Evolutionary conservation across 1,284 basidiomycete genomes (phyloP).

Genomic region (Malassezia sympodialis): DNA sequence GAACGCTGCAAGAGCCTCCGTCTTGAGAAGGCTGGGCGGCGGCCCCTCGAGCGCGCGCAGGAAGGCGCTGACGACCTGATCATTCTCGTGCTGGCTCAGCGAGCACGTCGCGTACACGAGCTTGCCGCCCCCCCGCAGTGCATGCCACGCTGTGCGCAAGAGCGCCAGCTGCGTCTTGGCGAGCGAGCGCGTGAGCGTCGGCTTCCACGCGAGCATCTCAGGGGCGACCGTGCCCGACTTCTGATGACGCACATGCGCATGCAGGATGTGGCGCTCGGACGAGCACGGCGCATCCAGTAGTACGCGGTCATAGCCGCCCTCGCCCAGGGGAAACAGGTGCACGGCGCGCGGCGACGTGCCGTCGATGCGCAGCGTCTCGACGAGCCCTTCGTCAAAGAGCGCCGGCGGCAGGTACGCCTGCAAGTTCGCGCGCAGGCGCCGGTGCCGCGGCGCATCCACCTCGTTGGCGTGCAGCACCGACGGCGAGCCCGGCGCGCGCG

Average conservation of each 20-base stretch:
- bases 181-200: not conserved
- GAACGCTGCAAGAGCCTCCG: not conserved
- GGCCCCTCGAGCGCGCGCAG: not conserved
- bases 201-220: slow-evolving; percentile 12
- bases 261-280: slow-evolving; percentile 9
- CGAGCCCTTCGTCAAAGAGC: slow-evolving; percentile 1
- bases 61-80: slow-evolving; percentile 7
- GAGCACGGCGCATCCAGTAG: slow-evolving; percentile 11
- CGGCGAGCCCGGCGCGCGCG: not conserved
- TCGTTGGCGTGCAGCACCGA: slow-evolving; percentile 11
- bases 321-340: slow-evolving; percentile 8
- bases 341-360: slow-evolving; percentile 7
- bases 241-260: not conserved
- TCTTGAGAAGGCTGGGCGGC: not conserved
- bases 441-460: not conserved
- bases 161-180: slow-evolving; percentile 9
- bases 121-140: not conserved
- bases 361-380: slow-evolving; percentile 8
- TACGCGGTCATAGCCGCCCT: slow-evolving; percentile 9
- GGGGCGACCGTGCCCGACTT: slow-evolving; percentile 1
- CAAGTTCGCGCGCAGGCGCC: slow-evolving; percentile 3
- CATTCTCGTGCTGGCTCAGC: slow-evolving; percentile 7
- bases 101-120: slow-evolving; percentile 11
- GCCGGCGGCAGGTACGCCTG: slow-evolving; percentile 1
- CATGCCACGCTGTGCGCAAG: slow-evolving; percentile 5